A percentile compares a stretch with the other conserved stretches of the same genome.
Evolutionary conservation across 1,284 basidiomycete genomes (phyloP).

Genomic region (Kalmanozyma brasiliensis): DNA sequence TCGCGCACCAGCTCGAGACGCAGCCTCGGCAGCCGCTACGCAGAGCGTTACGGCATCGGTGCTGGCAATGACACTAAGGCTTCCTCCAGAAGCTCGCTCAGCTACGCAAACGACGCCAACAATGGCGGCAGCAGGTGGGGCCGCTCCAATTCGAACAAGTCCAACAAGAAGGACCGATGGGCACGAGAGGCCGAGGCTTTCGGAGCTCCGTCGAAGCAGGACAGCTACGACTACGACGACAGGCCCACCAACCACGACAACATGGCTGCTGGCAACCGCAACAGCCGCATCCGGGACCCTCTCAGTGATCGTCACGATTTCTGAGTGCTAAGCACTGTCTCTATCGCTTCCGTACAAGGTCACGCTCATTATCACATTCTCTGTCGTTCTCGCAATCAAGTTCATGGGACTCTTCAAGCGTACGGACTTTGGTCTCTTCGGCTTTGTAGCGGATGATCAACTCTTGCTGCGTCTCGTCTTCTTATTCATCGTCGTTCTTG

Average conservation of each 20-base stretch:
- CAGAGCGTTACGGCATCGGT: slow-evolving; percentile 47
- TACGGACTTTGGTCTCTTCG: too few relatives aligned
- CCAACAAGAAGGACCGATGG: slow-evolving; percentile 50
- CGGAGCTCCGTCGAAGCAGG: slow-evolving; percentile 29
- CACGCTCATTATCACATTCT: too few relatives aligned
- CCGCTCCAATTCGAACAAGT: slow-evolving; percentile 35
- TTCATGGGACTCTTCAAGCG: too few relatives aligned
- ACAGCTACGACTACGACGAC: slow-evolving; percentile 38
- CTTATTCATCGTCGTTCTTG: too few relatives aligned
- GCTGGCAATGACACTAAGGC: slow-evolving; percentile 19
- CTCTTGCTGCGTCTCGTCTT: too few relatives aligned
- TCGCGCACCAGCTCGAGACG: slow-evolving; percentile 41
- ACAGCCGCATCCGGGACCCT: slow-evolving; percentile 46
- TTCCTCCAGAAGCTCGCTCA: slow-evolving; percentile 46
- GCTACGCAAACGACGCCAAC: slow-evolving; percentile 28
- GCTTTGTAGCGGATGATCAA: too few relatives aligned
- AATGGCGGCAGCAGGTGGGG: slow-evolving; percentile 34
- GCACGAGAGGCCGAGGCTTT: slow-evolving; percentile 49
- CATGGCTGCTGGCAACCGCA: slow-evolving; percentile 10
- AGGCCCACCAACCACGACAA: slow-evolving; percentile 13
- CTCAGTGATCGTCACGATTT: slow-evolving; percentile 47
- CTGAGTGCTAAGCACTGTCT: too few relatives aligned
- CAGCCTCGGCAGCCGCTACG: slow-evolving; percentile 49
- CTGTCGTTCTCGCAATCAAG: too few relatives aligned
- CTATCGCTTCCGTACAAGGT: too few relatives aligned